phyloP scores from a whole-genome alignment of 768 basidiomycete genomes.

The Dendrothele bispora region DNA sequence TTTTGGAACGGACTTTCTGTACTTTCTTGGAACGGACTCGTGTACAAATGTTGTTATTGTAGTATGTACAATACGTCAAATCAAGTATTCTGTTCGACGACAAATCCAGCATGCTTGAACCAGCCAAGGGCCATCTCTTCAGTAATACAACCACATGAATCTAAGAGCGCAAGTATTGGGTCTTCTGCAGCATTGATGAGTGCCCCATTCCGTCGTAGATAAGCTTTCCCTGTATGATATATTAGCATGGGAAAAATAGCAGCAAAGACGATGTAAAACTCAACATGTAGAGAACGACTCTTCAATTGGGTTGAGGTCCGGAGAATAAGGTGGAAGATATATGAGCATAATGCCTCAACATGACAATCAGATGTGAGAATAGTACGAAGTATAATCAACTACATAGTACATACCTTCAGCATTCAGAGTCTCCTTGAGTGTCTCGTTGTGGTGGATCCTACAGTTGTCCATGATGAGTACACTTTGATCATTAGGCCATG shows the following conservation, averaged over 20 bases:
- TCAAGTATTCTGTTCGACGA: background rate
- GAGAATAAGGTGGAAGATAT: constrained; percentile 34
- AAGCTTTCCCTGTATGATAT: constrained; percentile 13
- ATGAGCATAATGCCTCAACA: constrained; percentile 20
- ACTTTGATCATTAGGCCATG: constrained; percentile 8
- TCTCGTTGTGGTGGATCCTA: constrained; percentile 19
- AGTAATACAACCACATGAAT: constrained; percentile 18
- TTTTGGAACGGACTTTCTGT: too few relatives aligned
- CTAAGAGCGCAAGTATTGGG: constrained; percentile 10
- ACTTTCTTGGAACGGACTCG: background rate
- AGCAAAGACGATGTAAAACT: too few relatives aligned
- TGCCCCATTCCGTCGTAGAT: constrained; percentile 10
- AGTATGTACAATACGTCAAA: background rate
- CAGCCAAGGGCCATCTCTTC: constrained; percentile 17
- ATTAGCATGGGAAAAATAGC: too few relatives aligned
- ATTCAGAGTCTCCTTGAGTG: constrained; percentile 21
- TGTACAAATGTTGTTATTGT: too few relatives aligned
- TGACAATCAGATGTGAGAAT: too few relatives aligned
- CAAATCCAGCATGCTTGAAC: constrained; percentile 22
- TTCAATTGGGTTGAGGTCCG: constrained; percentile 35
- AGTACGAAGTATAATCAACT: too few relatives aligned
- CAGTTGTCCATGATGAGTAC: constrained; percentile 12
- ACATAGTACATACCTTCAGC: too few relatives aligned
- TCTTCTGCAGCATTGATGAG: constrained; percentile 1
- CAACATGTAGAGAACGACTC: constrained; percentile 28